Evolutionary conservation across 371 early-diverging fungal genomes (phyloP).

Genomic region (Lichtheimia corymbifera): DNA sequence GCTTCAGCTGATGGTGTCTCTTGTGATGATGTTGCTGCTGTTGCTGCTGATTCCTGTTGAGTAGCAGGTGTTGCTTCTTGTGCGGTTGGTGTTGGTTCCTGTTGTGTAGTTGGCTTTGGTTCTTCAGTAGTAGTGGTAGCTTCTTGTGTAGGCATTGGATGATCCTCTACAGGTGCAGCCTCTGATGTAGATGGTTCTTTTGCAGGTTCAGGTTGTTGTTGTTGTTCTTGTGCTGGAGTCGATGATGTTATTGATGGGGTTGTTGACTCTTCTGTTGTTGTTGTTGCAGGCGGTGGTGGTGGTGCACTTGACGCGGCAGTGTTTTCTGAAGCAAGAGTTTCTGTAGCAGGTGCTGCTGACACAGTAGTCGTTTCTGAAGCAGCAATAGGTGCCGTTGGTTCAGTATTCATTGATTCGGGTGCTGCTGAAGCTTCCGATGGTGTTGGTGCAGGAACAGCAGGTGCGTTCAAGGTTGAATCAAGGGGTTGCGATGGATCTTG

Average conservation of each 20-base stretch:
- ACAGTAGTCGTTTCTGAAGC: too few relatives aligned
- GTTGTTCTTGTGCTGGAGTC: neutral
- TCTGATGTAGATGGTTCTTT: neutral
- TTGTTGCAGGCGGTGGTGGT: neutral
- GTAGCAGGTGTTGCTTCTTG: neutral
- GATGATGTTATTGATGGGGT: conserved; percentile 1
- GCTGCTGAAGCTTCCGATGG: neutral
- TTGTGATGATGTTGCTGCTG: neutral
- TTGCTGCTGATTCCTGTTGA: too few relatives aligned
- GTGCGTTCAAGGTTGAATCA: too few relatives aligned
- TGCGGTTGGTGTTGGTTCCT: neutral
- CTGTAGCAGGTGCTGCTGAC: too few relatives aligned
- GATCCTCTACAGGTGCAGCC: neutral
- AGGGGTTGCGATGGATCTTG: conserved; percentile 1
- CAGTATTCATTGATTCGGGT: neutral
- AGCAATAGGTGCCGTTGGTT: neutral
- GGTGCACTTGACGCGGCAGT: neutral
- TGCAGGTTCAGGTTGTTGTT: neutral
- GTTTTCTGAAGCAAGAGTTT: too few relatives aligned
- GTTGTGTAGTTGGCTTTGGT: neutral
- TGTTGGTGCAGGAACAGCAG: neutral
- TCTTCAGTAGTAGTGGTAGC: neutral
- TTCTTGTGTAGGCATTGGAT: conserved; percentile 1
- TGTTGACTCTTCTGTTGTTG: neutral
- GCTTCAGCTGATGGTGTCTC: neutral